Conservation (phyloP, 192 early-diverging fungal genomes). For the Entophlyctis helioformis region DNA sequence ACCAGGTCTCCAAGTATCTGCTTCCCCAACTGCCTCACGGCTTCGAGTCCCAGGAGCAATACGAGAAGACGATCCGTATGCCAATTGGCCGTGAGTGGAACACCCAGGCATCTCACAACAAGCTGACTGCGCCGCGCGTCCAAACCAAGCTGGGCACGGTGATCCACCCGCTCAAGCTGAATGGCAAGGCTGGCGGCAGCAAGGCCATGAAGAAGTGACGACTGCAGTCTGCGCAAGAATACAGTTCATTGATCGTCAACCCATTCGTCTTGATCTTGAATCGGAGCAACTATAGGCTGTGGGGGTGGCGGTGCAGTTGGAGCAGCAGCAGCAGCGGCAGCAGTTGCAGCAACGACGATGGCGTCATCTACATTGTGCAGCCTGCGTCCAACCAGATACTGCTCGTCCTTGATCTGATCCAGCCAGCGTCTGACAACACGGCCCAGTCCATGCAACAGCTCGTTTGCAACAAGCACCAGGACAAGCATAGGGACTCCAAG, state of each 20-base stretch:
- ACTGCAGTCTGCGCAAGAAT: too few relatives aligned
- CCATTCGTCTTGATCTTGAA: too few relatives aligned
- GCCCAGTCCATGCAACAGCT: slow-evolving; percentile 9
- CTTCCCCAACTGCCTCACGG: slow-evolving; percentile 67
- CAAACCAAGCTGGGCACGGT: slow-evolving; percentile 73
- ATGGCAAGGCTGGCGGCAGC: slow-evolving; percentile 1
- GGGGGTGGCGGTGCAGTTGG: too few relatives aligned
- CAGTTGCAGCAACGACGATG: background rate
- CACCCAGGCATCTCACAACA: slow-evolving; percentile 56
- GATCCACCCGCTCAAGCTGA: slow-evolving; percentile 64
- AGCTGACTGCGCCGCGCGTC: slow-evolving; percentile 69
- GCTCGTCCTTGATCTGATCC: slow-evolving; percentile 64
- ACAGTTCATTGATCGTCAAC: too few relatives aligned
- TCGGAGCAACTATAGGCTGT: too few relatives aligned
- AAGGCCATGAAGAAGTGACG: too few relatives aligned
- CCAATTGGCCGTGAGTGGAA: slow-evolving; percentile 98
- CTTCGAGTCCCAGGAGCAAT: slow-evolving; percentile 74
- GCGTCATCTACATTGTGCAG: slow-evolving; percentile 69
- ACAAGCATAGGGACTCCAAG: slow-evolving; percentile 7
- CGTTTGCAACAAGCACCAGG: slow-evolving; percentile 8
- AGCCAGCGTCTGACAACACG: slow-evolving; percentile 51
- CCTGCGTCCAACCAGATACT: slow-evolving; percentile 71
- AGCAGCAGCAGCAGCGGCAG: too few relatives aligned
- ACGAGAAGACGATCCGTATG: slow-evolving; percentile 69
- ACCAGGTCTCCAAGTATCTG: slow-evolving; percentile 60